A percentile compares a stretch with the other conserved stretches of the same genome.
phyloP scores from a whole-genome alignment of 495 filamentous ascomycete genomes.

The Achaetomiella virescens region DNA sequence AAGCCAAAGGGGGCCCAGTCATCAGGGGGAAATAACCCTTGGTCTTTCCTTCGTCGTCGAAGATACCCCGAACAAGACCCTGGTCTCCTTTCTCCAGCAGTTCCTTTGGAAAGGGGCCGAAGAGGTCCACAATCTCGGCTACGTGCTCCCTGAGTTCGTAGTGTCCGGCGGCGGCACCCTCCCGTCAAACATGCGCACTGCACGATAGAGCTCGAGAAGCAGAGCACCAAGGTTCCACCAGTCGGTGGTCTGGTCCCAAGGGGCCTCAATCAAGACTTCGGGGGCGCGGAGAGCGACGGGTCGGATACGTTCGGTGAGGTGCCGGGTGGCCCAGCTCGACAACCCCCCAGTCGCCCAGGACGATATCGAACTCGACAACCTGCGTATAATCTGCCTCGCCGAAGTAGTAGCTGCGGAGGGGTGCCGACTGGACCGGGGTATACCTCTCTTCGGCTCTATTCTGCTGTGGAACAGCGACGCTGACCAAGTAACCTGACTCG shows the following conservation, averaged over 20 bases:
- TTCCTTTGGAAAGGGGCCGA: constrained; percentile 21
- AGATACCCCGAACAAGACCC: constrained; percentile 11
- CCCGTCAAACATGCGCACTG: constrained; percentile 10
- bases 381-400: not conserved
- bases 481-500: constrained; percentile 9
- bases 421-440: constrained; percentile 6
- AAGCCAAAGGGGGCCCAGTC: not conserved
- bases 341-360: constrained; percentile 29
- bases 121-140: constrained; percentile 21
- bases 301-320: constrained; percentile 27
- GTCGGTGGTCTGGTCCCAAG: constrained; percentile 23
- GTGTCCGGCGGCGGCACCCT: constrained; percentile 1
- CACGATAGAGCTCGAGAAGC: constrained; percentile 16
- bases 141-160: constrained; percentile 22
- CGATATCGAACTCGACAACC: constrained; percentile 11
- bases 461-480: constrained; percentile 8
- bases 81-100: constrained; percentile 22
- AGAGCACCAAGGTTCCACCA: constrained; percentile 27
- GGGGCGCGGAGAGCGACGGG: constrained; percentile 26
- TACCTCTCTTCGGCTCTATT: constrained; percentile 11
- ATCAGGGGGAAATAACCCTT: not conserved
- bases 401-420: constrained; percentile 13
- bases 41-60: constrained; percentile 8
- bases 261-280: constrained; percentile 27
- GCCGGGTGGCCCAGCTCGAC: constrained; percentile 22